phyloP scores from a whole-genome alignment of 805 yeast genomes.

The Yarrowia sp. region DNA sequence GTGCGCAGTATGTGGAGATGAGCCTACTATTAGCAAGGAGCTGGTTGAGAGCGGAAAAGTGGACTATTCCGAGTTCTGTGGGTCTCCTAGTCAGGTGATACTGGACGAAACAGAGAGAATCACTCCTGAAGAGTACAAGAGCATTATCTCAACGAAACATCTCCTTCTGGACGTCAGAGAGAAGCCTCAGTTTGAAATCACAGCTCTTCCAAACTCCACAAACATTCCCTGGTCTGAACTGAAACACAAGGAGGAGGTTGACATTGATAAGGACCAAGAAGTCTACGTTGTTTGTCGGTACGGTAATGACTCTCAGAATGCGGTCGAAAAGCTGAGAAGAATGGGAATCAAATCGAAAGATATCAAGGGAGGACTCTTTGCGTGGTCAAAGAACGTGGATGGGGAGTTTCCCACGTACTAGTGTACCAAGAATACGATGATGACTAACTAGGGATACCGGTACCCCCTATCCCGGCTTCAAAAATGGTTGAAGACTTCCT shows the following conservation, averaged over 20 bases:
- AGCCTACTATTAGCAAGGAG: slow-evolving; percentile 58
- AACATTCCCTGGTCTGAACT: slow-evolving; percentile 68
- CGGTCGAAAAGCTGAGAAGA: slow-evolving; percentile 63
- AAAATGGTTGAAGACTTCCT: too few relatives aligned
- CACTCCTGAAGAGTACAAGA: slow-evolving; percentile 52
- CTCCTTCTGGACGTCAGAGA: slow-evolving; percentile 81
- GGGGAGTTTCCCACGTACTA: slow-evolving; percentile 68
- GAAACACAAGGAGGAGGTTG: slow-evolving; percentile 49
- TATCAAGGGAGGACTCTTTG: slow-evolving; percentile 76
- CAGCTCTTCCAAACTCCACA: slow-evolving; percentile 62
- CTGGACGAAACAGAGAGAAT: slow-evolving; percentile 60
- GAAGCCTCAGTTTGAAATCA: slow-evolving; percentile 72
- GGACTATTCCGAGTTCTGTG: slow-evolving; percentile 80
- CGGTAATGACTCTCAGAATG: slow-evolving; percentile 90
- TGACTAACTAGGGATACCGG: too few relatives aligned
- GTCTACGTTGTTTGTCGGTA: slow-evolving; percentile 77
- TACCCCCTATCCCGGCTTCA: too few relatives aligned
- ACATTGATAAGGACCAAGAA: slow-evolving; percentile 45
- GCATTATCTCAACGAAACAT: slow-evolving; percentile 43
- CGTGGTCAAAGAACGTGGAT: slow-evolving; percentile 71
- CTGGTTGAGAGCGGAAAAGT: slow-evolving; percentile 57
- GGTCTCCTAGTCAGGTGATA: slow-evolving; percentile 56
- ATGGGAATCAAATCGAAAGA: slow-evolving; percentile 64
- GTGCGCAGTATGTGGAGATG: slow-evolving; percentile 71
- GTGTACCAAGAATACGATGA: too few relatives aligned